Conservation (phyloP, 106 monocot genomes). For the Dioscorea zingiberensis region DNA sequence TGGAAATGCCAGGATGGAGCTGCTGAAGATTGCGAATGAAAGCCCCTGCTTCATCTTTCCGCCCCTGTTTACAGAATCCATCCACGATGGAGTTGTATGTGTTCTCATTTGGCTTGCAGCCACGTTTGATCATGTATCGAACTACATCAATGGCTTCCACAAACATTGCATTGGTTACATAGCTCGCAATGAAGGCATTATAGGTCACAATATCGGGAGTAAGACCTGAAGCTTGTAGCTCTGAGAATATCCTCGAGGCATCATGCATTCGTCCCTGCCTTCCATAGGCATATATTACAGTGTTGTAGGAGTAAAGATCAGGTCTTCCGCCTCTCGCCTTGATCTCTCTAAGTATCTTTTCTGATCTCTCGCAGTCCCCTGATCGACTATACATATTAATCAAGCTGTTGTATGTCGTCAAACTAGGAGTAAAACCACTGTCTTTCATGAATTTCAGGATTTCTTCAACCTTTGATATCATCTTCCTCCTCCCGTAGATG, state of each 20-base stretch:
- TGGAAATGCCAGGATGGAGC: conserved; percentile 50
- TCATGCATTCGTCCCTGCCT: conserved; percentile 73
- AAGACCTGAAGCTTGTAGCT: conserved; percentile 67
- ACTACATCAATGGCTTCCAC: conserved; percentile 82
- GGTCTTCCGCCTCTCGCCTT: conserved; percentile 53
- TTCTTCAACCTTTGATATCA: conserved; percentile 69
- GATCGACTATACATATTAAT: conserved; percentile 73
- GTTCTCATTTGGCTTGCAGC: conserved; percentile 79
- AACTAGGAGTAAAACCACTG: conserved; percentile 54
- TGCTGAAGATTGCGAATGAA: conserved; percentile 55
- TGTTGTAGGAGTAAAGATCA: conserved; percentile 86
- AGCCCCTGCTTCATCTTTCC: conserved; percentile 50
- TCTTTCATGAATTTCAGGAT: conserved; percentile 71
- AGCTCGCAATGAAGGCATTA: conserved; percentile 77
- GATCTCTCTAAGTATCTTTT: conserved; percentile 66
- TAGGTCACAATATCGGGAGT: conserved; percentile 86
- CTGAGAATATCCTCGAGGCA: conserved; percentile 82
- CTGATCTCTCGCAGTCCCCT: conserved; percentile 68
- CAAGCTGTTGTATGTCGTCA: conserved; percentile 81
- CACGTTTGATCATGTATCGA: conserved; percentile 63
- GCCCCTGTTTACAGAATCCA: conserved; percentile 57
- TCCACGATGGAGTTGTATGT: conserved; percentile 80
- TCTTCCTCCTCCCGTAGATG: conserved; percentile 78
- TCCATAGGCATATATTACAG: conserved; percentile 87
- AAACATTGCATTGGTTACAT: conserved; percentile 81